phyloP scores from a whole-genome alignment of 257 asterid genomes.

The Fraxinus quadrangulata region DNA sequence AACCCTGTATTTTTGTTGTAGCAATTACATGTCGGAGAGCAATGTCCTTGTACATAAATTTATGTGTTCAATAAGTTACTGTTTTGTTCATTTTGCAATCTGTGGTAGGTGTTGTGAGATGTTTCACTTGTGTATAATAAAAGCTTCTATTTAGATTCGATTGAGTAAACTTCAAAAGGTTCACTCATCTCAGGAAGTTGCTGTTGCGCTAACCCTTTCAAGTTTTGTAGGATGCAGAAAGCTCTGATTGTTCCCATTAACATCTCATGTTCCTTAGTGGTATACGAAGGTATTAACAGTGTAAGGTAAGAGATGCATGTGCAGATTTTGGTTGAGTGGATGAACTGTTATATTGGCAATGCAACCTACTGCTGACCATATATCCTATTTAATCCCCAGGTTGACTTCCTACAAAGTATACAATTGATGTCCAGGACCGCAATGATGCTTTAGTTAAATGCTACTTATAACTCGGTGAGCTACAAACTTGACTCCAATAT shows the following conservation, averaged over 20 bases:
- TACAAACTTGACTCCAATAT: slow-evolving; percentile 12
- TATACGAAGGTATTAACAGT: slow-evolving; percentile 26
- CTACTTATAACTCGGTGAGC: slow-evolving; percentile 20
- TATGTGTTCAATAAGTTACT: slow-evolving; percentile 57
- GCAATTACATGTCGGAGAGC: slow-evolving; percentile 65
- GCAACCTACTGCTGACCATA: slow-evolving; percentile 4
- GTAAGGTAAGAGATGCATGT: slow-evolving; percentile 26
- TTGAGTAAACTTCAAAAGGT: slow-evolving; percentile 10
- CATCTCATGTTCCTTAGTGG: slow-evolving; percentile 22
- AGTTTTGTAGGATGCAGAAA: slow-evolving; percentile 33
- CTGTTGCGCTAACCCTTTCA: slow-evolving; percentile 1
- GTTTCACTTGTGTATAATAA: background rate
- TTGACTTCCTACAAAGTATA: background rate
- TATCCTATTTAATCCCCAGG: background rate
- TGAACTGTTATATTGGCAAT: background rate
- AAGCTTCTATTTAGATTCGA: slow-evolving; percentile 7
- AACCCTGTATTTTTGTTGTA: slow-evolving; percentile 58
- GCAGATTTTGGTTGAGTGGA: background rate
- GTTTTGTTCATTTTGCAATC: slow-evolving; percentile 32
- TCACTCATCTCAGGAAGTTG: slow-evolving; percentile 26
- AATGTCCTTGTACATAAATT: slow-evolving; percentile 71
- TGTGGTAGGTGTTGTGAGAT: slow-evolving; percentile 17
- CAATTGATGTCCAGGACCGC: background rate
- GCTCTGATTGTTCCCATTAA: slow-evolving; percentile 16
- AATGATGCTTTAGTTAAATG: slow-evolving; percentile 19